phyloP scores from a whole-genome alignment of 2,329 filamentous ascomycete species.

The Pestalotiopsis sp. region DNA sequence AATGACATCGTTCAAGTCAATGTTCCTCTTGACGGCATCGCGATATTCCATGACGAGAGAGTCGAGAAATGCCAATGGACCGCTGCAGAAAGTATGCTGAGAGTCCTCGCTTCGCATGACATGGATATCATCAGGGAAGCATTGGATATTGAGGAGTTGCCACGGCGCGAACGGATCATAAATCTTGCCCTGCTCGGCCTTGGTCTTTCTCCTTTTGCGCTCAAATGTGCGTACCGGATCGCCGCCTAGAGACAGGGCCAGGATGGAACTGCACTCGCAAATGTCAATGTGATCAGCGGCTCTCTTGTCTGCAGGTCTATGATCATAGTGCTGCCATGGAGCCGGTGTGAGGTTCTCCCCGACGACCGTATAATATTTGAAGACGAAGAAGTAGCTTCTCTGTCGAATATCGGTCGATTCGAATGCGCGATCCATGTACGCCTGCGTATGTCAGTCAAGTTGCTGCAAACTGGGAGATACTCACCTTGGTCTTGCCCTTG shows the following conservation, averaged over 20 bases:
- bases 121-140: conserved; percentile 61
- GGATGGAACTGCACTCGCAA: conserved; percentile 21
- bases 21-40: conserved; percentile 61
- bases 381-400: conserved; percentile 12
- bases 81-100: conserved; percentile 59
- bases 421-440: conserved; percentile 13
- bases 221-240: conserved; percentile 22
- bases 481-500: conserved; percentile 41
- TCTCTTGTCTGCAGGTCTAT: conserved; percentile 39
- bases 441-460: conserved; percentile 23
- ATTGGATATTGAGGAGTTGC: conserved; percentile 62
- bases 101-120: conserved; percentile 58
- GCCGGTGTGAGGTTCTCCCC: conserved; percentile 41
- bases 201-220: conserved; percentile 48
- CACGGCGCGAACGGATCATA: conserved; percentile 63
- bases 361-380: conserved; percentile 13
- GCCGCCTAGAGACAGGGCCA: conserved; percentile 60
- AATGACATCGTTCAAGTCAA: conserved; percentile 58
- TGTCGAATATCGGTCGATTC: conserved; percentile 3
- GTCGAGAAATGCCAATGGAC: conserved; percentile 63
- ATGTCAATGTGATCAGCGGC: conserved; percentile 45
- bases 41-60: conserved; percentile 61
- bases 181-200: conserved; percentile 54
- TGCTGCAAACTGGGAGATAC: neutral
- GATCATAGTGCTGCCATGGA: conserved; percentile 62